Base-by-base conservation (phyloP, 1,284 basidiomycete genomes). In the Boletus mariae region DNA sequence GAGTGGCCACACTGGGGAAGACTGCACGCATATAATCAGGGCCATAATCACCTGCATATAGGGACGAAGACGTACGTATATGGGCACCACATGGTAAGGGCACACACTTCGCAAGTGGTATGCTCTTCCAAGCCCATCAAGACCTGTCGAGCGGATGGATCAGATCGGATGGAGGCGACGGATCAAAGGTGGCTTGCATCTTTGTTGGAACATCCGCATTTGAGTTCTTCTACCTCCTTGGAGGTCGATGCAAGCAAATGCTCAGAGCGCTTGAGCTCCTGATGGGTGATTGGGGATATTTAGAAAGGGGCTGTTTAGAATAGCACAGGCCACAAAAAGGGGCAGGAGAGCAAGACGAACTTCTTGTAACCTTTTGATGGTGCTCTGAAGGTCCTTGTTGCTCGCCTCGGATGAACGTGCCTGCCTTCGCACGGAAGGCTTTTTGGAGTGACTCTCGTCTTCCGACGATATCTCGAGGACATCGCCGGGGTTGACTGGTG, bases 1-100 rank as follows among this genome's bases (percentile, higher is more conserved):
- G 79, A 78, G 68, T 90, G 87, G 6, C 87, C 87, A 52, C 87
- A 90, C 38, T 75, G 77, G 5, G 78, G 68, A 29, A 88, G 74
- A 23, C 83, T 86, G 57, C 6, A 3, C 32, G 41, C 20, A 53
- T 29, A 29, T 44, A 31, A 34, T 57, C 53, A 54, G 52, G n/a
- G 31, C 6, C 11, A 6, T 7, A 26, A 25, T 53, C 43, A 17
- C 13, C 42, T 8, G 44, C 47, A 44, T 47, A 51, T 45, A 47
- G 31, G 47, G 47, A 48, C 34, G 11, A 46, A 38, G 57, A 73
- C 84, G 47, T 60, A 87, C 85, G 77, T 72, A 59, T 79, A 83
- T 0, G 86, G 85, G 11, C 71, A 71, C 81, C 82, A 86, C 78
- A 87, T 80, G 54, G 75, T 77, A 31, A 69, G 54, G 0, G 76